These are phyloP conservation scores for Mortierella hygrophila DNA, from an alignment of 192 early-diverging fungal species.

Conservation along the genomic window DNA sequence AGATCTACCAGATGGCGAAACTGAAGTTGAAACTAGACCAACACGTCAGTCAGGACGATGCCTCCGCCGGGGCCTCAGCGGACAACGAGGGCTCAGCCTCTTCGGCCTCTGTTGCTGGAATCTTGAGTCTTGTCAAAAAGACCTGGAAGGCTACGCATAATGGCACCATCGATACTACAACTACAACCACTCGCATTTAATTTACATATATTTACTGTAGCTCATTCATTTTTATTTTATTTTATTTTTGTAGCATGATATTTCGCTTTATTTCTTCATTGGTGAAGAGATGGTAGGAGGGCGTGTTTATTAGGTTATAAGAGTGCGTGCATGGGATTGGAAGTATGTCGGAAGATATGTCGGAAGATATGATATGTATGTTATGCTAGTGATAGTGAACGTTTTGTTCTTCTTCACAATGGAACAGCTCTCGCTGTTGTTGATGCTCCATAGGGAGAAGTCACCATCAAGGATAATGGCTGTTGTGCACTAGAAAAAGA, in stretches of 20 bases:
- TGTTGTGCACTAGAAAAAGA: not conserved
- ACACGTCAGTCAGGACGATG: constrained; percentile 45
- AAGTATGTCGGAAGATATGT: not conserved
- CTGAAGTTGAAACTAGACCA: constrained; percentile 75
- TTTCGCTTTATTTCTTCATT: too few species aligned
- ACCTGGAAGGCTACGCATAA: constrained; percentile 31
- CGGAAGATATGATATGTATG: not conserved
- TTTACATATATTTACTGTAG: not conserved
- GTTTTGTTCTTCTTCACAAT: not conserved
- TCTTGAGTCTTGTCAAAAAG: constrained; percentile 50
- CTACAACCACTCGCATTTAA: not conserved
- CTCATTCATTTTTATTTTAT: not conserved
- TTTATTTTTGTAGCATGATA: not conserved
- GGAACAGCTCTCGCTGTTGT: not conserved
- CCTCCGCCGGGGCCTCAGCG: not conserved
- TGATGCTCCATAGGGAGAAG: not conserved
- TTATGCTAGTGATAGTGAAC: not conserved
- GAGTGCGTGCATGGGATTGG: not conserved
- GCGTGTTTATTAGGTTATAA: too few species aligned
- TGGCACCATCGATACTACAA: not conserved
- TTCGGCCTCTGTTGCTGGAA: constrained; percentile 46
- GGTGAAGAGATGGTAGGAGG: too few species aligned
- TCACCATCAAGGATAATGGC: too few species aligned
- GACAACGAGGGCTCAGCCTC: constrained; percentile 20
- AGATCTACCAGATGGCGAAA: constrained; percentile 70